Base-by-base conservation (phyloP, 1,139 yeast species). In the Hemisphaericaspora xylanilytica region DNA sequence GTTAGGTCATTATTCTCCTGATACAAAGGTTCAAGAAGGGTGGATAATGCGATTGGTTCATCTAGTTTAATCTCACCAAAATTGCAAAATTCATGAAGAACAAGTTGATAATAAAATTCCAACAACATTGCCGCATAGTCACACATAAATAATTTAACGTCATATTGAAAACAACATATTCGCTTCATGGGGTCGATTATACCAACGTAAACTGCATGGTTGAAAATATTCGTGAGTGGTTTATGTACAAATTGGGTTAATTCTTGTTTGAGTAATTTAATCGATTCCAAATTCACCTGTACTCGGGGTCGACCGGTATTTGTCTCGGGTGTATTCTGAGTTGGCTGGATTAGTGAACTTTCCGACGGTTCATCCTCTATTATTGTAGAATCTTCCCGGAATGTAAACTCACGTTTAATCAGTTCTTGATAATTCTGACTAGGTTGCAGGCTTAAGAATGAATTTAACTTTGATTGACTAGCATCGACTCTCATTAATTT, bases 71-170 rank as follows among this genome's bases (percentile, higher is more conserved):
- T 70, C 15, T 65, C 69, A 1, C 98, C 98, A 61, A 80, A 90
- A 53, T 89, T 90, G 36, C 84, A 78, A 61, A 94, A 89, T 43
- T 87, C 90, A 1, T 82, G 66, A 13, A 92, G 62, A 0, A 85
- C 88, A 7, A 85, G 63, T 52, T 94, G 97, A 56, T 89, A 92
- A 54, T 85, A 89, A 40, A 88, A 68, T 46, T 86, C 90, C 44
- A 65, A 63, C 24, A 83, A 66, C 1, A 88, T 58, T 0, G 85
- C 72, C 0, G 85, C 88, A 58, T 89, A 92, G 58, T 92, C 97
- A 29, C 94, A 80, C 15, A 92, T 61, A 54, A 75, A 85, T 25
- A 92, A 66, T 42, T 80, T 79, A 9, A 90, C 84, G 46, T 85
- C 96, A 53, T 81, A 77, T 55, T 94, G 99, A 38, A 92, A 70